Base-by-base conservation (phyloP, 306 rosid genomes). In the Cicer yamashitae region DNA sequence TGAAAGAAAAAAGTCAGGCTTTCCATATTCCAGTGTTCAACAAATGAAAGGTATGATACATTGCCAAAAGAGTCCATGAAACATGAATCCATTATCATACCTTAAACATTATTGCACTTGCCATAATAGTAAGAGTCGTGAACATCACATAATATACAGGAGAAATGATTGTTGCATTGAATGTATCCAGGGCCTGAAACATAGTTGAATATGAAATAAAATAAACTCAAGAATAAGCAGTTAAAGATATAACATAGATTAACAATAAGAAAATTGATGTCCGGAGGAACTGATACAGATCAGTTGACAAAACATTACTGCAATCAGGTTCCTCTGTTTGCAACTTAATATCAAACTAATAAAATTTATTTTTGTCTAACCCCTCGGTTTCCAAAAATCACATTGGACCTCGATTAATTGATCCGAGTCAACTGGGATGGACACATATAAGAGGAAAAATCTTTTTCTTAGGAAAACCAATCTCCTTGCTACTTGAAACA, bases 81-180 rank as follows among this genome's bases (percentile, higher is more conserved):
- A 67, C 38, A 73, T 2, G 59, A 70, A 71, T 50, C 60, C 12
- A 70, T 61, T 30, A 69, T 52, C 70, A 67, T 83, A 88, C 98
- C 92, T 93, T 90, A 79, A 90, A 93, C 98, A 93, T 93, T 82
- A 92, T 87, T 73, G 89, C 96, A 81, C 91, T 93, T 70, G 96
- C 98, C 75, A 86, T 82, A 39, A 93, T 89, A 57, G 98, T 93
- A 73, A 93, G 84, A 79, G 98, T 93, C 40, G 98, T 93, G 84
- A 93, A 93, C 98, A 93, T 90, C 43, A 87, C 96, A 89, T 93
- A 93, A 77, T 93, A 93, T 34, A 92, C 91, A 2, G 98, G 98
- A 72, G 98, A 89, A 80, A 92, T 94, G 74, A 92, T 82, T 54
- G 96, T 88, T 39, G 94, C 90, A 18, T 82, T 88, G 83, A 93